These are phyloP conservation scores for Tolypocladium guangdongense DNA, from an alignment of 2,329 filamentous ascomycete genomes.

Conservation along the genomic window DNA sequence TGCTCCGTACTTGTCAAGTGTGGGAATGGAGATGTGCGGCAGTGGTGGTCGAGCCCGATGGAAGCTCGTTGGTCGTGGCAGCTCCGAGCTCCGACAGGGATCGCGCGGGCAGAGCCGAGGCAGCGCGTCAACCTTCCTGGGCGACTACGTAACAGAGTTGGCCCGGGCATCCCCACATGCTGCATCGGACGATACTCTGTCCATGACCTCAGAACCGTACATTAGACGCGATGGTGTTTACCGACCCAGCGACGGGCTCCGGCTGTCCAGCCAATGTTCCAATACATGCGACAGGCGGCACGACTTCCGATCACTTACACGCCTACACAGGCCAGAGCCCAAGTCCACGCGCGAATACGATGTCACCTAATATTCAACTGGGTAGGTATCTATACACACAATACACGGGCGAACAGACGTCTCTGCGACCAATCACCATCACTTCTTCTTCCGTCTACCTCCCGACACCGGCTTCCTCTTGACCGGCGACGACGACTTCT, in stretches of 20 bases:
- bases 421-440: constrained; percentile 4
- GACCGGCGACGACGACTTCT: constrained; percentile 29
- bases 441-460: constrained; percentile 24
- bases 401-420: not conserved
- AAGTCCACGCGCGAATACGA: not conserved
- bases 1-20: too few relatives aligned
- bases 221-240: not conserved
- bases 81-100: constrained; percentile 10
- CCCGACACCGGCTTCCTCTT: constrained; percentile 27
- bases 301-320: not conserved
- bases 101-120: constrained; percentile 16
- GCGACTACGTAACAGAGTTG: not conserved
- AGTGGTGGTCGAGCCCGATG: not conserved
- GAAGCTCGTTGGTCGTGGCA: not conserved
- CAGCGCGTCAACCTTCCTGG: constrained; percentile 1
- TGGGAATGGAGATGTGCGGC: not conserved
- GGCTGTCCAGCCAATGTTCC: not conserved
- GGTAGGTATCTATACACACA: not conserved
- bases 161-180: not conserved
- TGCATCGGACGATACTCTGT: not conserved
- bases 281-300: not conserved
- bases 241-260: not conserved
- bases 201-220: not conserved
- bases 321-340: not conserved
- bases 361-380: not conserved